phyloP scores from a whole-genome alignment of 2,329 filamentous ascomycete genomes.

The Pyricularia sp. region DNA sequence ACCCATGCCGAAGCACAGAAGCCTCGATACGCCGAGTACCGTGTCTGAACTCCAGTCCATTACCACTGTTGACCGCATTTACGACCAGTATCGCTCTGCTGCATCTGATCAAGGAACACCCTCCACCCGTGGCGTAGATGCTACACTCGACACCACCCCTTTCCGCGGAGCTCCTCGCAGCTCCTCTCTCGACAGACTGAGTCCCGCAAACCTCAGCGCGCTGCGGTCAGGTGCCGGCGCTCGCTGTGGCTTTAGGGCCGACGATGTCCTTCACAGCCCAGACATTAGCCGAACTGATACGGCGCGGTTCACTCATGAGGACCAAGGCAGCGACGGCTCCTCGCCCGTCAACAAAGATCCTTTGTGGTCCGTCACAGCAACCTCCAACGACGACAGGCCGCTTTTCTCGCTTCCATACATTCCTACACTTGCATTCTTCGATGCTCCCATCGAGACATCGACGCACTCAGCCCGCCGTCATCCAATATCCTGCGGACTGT shows the following conservation, averaged over 20 bases:
- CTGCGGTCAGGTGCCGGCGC: constrained; percentile 4
- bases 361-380: not conserved
- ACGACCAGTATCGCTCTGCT: constrained; percentile 18
- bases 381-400: not conserved
- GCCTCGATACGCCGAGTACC: not conserved
- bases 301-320: not conserved
- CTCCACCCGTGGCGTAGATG: not conserved
- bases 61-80: constrained; percentile 22
- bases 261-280: not conserved
- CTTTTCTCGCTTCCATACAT: constrained; percentile 1
- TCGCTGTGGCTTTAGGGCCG: constrained; percentile 7
- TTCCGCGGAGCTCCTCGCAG: not conserved
- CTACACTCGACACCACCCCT: not conserved
- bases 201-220: constrained; percentile 1
- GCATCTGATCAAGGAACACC: constrained; percentile 1
- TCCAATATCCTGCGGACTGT: not conserved
- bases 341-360: not conserved
- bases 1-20: not conserved
- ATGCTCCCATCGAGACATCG: not conserved
- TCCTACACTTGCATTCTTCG: not conserved
- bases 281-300: not conserved
- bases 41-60: constrained; percentile 13
- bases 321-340: not conserved
- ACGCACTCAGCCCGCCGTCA: not conserved
- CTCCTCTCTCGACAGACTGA: not conserved